Percentiles rank a stretch among this genome's conserved stretches.
phyloP scores from a whole-genome alignment of 306 rosid genomes.

The Macrotyloma uniflorum region DNA sequence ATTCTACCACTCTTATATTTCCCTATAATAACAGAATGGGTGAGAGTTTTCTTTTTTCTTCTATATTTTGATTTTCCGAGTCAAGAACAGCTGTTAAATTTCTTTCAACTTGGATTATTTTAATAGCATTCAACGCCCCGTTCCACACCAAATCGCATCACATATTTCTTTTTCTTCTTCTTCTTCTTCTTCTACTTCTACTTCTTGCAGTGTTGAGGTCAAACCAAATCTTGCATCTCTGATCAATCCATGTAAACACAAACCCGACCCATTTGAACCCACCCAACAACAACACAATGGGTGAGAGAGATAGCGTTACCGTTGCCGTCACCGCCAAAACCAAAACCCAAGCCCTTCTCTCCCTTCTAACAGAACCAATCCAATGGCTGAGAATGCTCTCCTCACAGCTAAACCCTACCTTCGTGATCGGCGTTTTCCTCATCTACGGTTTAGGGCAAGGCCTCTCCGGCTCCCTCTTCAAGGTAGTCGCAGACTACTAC shows the following conservation, averaged over 20 bases:
- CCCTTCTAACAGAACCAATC: constrained; percentile 42
- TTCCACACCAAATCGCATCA: neutral
- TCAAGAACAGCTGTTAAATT: neutral
- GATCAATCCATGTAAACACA: neutral
- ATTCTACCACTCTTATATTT: neutral
- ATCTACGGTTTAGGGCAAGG: constrained; percentile 72
- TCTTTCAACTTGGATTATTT: neutral
- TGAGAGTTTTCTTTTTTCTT: neutral
- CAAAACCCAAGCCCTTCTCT: neutral
- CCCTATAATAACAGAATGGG: neutral
- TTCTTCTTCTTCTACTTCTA: no score
- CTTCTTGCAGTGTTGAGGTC: neutral
- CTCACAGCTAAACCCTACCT: constrained; percentile 45
- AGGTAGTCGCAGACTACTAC: constrained; percentile 63
- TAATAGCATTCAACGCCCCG: neutral
- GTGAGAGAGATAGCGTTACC: neutral
- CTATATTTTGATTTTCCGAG: neutral
- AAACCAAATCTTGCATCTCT: neutral
- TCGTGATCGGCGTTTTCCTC: constrained; percentile 54
- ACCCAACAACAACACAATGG: neutral
- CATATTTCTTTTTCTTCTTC: neutral
- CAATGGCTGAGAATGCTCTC: constrained; percentile 60
- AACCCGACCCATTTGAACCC: neutral
- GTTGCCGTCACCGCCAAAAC: neutral
- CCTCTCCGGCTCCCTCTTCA: constrained; percentile 63